phyloP scores from a whole-genome alignment of 495 filamentous ascomycete genomes.

The Letharia lupina region DNA sequence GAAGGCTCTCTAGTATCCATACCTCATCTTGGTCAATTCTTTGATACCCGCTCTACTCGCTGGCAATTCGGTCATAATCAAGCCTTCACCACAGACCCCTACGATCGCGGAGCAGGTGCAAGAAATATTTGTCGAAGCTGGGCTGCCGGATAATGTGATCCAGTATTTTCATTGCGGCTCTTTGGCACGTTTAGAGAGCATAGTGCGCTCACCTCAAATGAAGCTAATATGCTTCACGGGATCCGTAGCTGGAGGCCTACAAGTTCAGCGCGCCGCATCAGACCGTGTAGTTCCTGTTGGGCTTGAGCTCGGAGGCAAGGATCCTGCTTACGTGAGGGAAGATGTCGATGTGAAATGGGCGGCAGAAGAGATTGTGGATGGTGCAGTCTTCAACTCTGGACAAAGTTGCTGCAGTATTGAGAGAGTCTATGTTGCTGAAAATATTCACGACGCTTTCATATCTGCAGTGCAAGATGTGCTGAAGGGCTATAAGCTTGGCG shows the following conservation, averaged over 20 bases:
- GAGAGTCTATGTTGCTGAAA: conserved; percentile 82
- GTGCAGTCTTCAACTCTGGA: conserved; percentile 91
- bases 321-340: conserved; percentile 77
- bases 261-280: conserved; percentile 74
- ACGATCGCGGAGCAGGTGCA: conserved; percentile 77
- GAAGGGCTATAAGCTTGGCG: conserved; percentile 78
- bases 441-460: conserved; percentile 74
- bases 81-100: conserved; percentile 89
- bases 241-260: conserved; percentile 78
- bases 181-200: conserved; percentile 54
- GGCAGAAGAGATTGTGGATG: conserved; percentile 86
- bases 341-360: conserved; percentile 87
- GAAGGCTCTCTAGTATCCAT: conserved; percentile 62
- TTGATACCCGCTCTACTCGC: conserved; percentile 79
- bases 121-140: conserved; percentile 65
- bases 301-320: conserved; percentile 86
- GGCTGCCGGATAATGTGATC: conserved; percentile 69
- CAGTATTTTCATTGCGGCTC: conserved; percentile 87
- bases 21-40: conserved; percentile 83
- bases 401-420: conserved; percentile 95
- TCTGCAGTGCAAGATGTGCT: conserved; percentile 70
- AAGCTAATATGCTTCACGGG: conserved; percentile 82
- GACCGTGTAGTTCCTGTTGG: conserved; percentile 75
- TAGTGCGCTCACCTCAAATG: conserved; percentile 66
- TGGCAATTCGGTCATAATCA: conserved; percentile 83